Base-by-base conservation (phyloP, 768 basidiomycete genomes). In the Lactifluus pinguis region DNA sequence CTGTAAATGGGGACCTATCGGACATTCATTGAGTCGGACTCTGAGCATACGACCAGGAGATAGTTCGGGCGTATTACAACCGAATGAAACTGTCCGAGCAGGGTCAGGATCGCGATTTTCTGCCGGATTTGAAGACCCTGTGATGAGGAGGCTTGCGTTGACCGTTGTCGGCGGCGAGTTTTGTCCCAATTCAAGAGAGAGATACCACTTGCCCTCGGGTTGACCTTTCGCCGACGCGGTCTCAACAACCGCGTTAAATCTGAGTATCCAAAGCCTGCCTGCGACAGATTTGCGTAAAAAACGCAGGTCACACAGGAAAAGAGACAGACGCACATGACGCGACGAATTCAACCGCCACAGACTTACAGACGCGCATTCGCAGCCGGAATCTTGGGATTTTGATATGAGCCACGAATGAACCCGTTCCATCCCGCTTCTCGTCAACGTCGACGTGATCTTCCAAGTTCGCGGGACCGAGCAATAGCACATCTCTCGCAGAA, bases 301-400 rank as follows among this genome's bases (percentile, higher is more conserved):
- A 25, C 25, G 25, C 25, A 25, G 25, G 25, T 25, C 25, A 25
- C 25, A 25, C 25, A 25, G 25, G 25, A 25, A 25, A 25, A 32
- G 19, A 6, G 14, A 47, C 10, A 21, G 11, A n/a, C 72, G 11
- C 55, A 79, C 80, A 78, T 71, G 76, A 72, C 2, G 87, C 85
- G 59, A 89, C 84, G 62, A 89, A 89, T 61, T 89, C 86, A 14
- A 86, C 67, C 2, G 64, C 66, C 38, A 89, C 78, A n/a, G 73
- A 62, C 57, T 79, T 79, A 17, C 80, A 77, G 13, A 87, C 78
- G 15, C 81, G 74, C 85, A 90, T 84, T 15, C 87, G 76, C 67
- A 81, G 82, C 69, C 86, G 84, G 70, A 87, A 89, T 51, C 80
- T 75, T 21, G 78, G 76, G 17, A 85, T 76, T 29, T 72, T 73